Base-by-base conservation (phyloP, 768 basidiomycete genomes). In the Phylloporus arenicola region DNA sequence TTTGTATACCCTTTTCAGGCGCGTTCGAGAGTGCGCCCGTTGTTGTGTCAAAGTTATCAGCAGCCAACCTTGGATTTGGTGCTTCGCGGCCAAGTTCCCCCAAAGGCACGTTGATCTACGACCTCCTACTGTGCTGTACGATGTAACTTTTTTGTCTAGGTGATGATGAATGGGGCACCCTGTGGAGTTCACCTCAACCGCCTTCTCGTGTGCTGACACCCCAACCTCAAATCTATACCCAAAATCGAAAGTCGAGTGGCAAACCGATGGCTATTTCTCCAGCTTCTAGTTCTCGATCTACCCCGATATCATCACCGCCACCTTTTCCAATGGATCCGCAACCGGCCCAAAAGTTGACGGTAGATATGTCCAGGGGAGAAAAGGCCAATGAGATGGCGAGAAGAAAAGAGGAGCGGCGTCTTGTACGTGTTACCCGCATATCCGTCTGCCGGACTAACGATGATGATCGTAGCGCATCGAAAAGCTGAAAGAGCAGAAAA, bases 311-410 rank as follows among this genome's bases (percentile, higher is more conserved):
- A 3, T 69, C 63, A 1, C 52, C 65, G 10, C 53, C 43, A 0
- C 48, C 55, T 8, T 48, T 48, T 0, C 45, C 47, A 1, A 38
- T 37, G 10, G 62, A 62, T 17, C 20, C 58, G 1, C 51, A 62
- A 33, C 33, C 55, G 9, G 49, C 39, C 3, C 17, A 51, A 4
- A 60, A 52, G 45, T 71, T 74, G 48, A 68, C 78, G 24, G 68
- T 65, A 1, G 72, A 71, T 0, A 74, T 92, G 77, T 78, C 80
- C 24, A 96, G 92, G 66, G 95, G 96, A 67, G 92, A 94, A 58
- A 95, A 88, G 67, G 89, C 89, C 2, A 83, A 82, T n/a, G 92
- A 96, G 72, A 86, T 97, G 83, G 87, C 86, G 8, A 75, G 86
- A 55, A 75, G 93, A 52, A 87, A 94, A 62, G 94, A 97, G 65